phyloP scores from a whole-genome alignment of 2,329 filamentous ascomycete genomes.

The Phyllosticta ampelicida region DNA sequence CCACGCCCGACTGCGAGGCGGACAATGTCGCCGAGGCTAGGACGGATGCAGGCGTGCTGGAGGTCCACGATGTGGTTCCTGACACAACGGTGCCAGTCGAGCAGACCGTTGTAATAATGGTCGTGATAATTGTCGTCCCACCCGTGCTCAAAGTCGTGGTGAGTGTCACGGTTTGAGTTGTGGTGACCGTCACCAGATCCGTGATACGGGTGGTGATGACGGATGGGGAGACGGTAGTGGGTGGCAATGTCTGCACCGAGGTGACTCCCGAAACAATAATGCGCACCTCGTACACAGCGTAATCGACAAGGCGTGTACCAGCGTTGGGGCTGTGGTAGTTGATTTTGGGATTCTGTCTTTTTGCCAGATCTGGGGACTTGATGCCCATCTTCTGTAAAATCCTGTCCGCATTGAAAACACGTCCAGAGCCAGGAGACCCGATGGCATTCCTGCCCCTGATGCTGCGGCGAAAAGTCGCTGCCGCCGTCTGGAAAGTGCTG shows the following conservation, averaged over 20 bases:
- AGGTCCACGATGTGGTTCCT: slow-evolving; percentile 1
- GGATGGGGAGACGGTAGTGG: not conserved
- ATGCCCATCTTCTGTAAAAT: not conserved
- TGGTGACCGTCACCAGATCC: not conserved
- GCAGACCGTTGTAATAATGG: not conserved
- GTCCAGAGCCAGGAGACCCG: not conserved
- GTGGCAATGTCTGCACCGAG: not conserved
- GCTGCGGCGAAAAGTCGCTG: not conserved
- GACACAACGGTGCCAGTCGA: slow-evolving; percentile 2
- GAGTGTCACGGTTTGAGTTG: not conserved
- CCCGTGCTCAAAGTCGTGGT: not conserved
- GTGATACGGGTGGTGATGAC: not conserved
- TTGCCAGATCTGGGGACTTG: not conserved
- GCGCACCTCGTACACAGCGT: not conserved
- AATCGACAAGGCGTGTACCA: not conserved
- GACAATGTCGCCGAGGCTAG: not conserved
- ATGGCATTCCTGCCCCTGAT: not conserved
- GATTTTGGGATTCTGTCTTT: not conserved
- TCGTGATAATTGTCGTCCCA: slow-evolving; percentile 1
- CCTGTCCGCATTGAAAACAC: not conserved
- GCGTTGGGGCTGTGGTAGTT: not conserved
- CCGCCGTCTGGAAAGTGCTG: too few species aligned
- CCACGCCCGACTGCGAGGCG: not conserved
- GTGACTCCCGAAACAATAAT: not conserved
- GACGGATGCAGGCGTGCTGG: not conserved